Conservation (phyloP, 2,329 filamentous ascomycete species). For the Colletotrichum limetticola region DNA sequence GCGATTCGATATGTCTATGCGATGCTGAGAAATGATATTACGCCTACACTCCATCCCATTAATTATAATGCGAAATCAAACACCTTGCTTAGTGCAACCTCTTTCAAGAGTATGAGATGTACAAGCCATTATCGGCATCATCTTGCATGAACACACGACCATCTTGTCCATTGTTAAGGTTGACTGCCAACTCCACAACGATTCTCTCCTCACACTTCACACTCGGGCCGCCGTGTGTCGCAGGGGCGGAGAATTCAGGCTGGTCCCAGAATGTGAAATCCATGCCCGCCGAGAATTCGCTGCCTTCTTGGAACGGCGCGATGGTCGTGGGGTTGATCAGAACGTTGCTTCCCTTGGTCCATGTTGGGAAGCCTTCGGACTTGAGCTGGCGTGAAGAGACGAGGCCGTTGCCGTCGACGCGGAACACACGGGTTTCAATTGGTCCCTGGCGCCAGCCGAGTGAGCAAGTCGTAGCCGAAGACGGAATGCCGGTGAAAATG, state of each 20-base stretch:
- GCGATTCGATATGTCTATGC: too few species aligned
- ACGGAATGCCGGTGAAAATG: constrained; percentile 46
- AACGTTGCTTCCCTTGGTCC: constrained; percentile 5
- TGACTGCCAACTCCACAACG: constrained; percentile 23
- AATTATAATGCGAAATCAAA: too few species aligned
- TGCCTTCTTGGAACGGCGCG: not conserved
- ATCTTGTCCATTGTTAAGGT: constrained; percentile 13
- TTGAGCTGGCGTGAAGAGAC: constrained; percentile 24
- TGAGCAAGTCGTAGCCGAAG: constrained; percentile 40
- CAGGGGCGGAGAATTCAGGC: not conserved
- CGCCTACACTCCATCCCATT: too few species aligned
- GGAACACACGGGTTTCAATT: constrained; percentile 49
- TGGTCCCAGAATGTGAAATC: constrained; percentile 24
- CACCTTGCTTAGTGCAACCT: too few species aligned
- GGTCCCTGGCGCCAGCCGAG: constrained; percentile 48
- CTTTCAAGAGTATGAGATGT: constrained; percentile 10
- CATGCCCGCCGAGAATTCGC: constrained; percentile 1
- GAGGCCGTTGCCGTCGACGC: constrained; percentile 44
- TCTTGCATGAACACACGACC: constrained; percentile 20
- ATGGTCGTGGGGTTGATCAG: constrained; percentile 24
- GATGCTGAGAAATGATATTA: too few species aligned
- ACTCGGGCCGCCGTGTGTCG: constrained; percentile 11
- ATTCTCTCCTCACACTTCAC: constrained; percentile 19
- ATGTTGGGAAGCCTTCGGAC: constrained; percentile 18
- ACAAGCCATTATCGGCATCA: constrained; percentile 23